Base-by-base conservation (phyloP, 495 filamentous ascomycete genomes). In the Hypoxylon fuscum region DNA sequence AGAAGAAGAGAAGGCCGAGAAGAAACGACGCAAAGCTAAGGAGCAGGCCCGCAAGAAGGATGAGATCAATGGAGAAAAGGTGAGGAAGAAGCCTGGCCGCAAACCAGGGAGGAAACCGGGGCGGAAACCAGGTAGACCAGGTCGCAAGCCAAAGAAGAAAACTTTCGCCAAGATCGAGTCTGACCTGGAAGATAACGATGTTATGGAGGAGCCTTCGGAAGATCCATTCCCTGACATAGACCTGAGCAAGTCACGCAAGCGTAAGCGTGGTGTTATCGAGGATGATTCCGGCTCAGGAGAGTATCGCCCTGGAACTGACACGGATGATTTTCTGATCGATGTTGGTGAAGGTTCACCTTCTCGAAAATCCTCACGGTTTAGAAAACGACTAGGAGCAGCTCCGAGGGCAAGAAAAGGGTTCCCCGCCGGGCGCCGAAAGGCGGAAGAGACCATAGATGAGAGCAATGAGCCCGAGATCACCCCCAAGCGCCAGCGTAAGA, bases 1-100 rank as follows among this genome's bases (percentile, higher is more conserved):
- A 20, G 62, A 72, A 44, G 80, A 80, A 56, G 72, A 72, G 23
- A 76, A 79, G 37, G 76, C 73, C 15, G 76, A 75, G 38, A 73
- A 75, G 45, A 70, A 69, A 43, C 45, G 66, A 43, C 69, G 67
- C 25, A 70, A 71, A 29, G 64, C 72, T 21, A 68, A 66, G 21
- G 73, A 66, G 32, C 62, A 76, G 21, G 63, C 66, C 4, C 51
- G 55, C 34, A 62, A 54, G 2, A 62, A 52, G 35, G 52, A 57
- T 7, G 50, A 61, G 27, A 49, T 57, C 8, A 49, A 61, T 35
- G 62, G 49, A 8, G 64, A 62, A 46, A 68, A 62, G 17, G 31
- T 38, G 29, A 75, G 69, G 48, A 74, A 76, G 43, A 74, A 68
- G 44, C 63, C 64, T 5, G 71, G 69, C 11, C 69, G 69, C 23